Base-by-base conservation (phyloP, 1,284 basidiomycete genomes). In the Rugiboletus extremiorientalis region DNA sequence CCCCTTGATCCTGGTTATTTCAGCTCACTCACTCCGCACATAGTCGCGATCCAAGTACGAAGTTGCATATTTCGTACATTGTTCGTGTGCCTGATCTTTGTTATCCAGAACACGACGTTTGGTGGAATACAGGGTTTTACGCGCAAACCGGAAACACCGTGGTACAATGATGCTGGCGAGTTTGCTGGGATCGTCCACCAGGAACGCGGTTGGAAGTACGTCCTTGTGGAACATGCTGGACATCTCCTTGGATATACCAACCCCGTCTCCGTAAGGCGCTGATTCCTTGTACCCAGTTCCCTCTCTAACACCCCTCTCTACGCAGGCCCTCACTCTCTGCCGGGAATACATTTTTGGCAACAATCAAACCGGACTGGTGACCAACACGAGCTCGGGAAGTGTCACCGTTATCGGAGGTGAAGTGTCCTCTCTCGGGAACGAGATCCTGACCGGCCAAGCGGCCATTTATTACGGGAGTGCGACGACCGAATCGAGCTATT, bases 101-200 rank as follows among this genome's bases (percentile, higher is more conserved):
- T n/a, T n/a, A n/a, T n/a, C n/a, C n/a, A n/a, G 84, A 90, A 90
- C 63, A 88, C 85, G 12, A 88, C 88, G 1, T 90, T 89, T 62
- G 86, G 87, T 36, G 86, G 84, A 16, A 84, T 84, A 42, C 86
- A 84, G 68, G 88, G 88, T 5, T 90, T 90, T 67, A 82, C 85
- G 8, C 76, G 81, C 46, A 78, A 80, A 56, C 88, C 88, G 0
- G 79, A 84, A 3, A 90, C 88, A 1, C 80, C 84, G 3, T 87
- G 85, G 84, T 76, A 71, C 54, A 82, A 84, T 53, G 85, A 87
- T 54, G 66, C 69, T 4, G 82, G 83, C 25, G 74, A 82, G 45
- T 81, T 84, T 59, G 86, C 82, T 1, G 88, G 88, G 0, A 83
- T 89, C 28, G 77, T 89, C 25, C 86, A 88, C 64, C 88, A 89